Conservation (phyloP, 108 stramenopile genomes). For the Skeletonema marinoi region DNA sequence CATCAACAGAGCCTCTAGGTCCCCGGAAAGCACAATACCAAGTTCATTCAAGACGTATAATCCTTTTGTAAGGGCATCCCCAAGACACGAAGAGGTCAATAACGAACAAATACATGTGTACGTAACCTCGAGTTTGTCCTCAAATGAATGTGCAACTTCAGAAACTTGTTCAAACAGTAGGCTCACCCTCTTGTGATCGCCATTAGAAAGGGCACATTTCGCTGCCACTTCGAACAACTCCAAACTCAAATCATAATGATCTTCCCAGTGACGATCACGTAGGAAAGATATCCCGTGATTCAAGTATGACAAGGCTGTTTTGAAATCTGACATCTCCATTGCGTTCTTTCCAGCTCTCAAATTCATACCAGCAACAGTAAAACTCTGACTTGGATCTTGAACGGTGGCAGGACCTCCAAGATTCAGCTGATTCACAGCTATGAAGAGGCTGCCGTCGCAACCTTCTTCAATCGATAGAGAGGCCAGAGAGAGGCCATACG, state of each 20-base stretch:
- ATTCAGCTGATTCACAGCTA: slow-evolving; percentile 12
- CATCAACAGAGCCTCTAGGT: background rate
- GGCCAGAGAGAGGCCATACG: slow-evolving; percentile 11
- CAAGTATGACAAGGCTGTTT: background rate
- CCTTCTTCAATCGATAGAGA: background rate
- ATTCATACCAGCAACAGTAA: background rate
- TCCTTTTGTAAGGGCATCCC: background rate
- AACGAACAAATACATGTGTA: background rate
- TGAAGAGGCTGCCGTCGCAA: background rate
- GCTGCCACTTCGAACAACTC: background rate
- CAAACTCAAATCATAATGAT: background rate
- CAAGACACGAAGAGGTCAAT: background rate
- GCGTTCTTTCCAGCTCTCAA: background rate
- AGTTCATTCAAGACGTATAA: background rate
- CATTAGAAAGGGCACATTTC: background rate
- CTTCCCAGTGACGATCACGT: background rate
- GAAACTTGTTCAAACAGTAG: slow-evolving; percentile 1
- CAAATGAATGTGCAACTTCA: background rate
- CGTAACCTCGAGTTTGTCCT: slow-evolving; percentile 10
- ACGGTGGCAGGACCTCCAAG: background rate
- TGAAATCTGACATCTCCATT: background rate
- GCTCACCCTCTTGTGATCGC: background rate
- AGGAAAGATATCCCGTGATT: background rate
- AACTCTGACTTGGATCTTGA: background rate
- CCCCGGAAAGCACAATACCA: background rate